Evolutionary conservation across 1,284 basidiomycete species (phyloP), one percentile per base, ranked within the genome.

Genomic region (Ceratobasidium theobromae): DNA sequence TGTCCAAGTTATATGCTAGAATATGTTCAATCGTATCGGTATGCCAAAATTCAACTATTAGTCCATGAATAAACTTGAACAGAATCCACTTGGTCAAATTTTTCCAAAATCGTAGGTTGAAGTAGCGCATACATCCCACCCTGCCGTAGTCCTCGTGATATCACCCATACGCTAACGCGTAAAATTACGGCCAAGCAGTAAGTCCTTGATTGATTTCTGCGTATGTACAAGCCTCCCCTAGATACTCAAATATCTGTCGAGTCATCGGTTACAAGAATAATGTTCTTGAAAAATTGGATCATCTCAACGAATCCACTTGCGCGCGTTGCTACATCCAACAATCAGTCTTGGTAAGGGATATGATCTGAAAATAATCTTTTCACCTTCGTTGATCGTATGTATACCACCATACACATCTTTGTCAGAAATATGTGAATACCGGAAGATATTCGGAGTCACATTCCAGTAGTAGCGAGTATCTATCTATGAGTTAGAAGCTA

Each of bases 301-400:
- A 69, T 69, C 28, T 73, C 71, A 16, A 76, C 70, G 51, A 78
- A 70, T 0, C 72, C 73, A 23, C 67, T 69, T 11, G 67, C 53
- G n/a, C 70, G 71, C 30, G 70, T 71, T 16, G 68, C 33, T 23
- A 32, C 18, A 38, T 8, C 35, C 5, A 18, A 14, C 4, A 3
- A 8, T 12, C 18, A 18, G 16, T 30, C 18, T 46, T 30, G 8
- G 48, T 53, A n/a, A n/a, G n/a, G n/a, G n/a, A n/a, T n/a, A n/a
- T n/a, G n/a, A n/a, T n/a, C n/a, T n/a, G n/a, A n/a, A n/a, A n/a
- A n/a, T n/a, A n/a, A n/a, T n/a, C n/a, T n/a, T n/a, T n/a, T 66
- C 70, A 78, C 81, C 76, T 77, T 87, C 86, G 68, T 87, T 82
- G 41, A 87, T 82, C 0, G 89, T 89, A 74, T 91, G 89, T 3